Evolutionary conservation across 1,284 basidiomycete species (phyloP).

Genomic region (Farysia itapuensis): DNA sequence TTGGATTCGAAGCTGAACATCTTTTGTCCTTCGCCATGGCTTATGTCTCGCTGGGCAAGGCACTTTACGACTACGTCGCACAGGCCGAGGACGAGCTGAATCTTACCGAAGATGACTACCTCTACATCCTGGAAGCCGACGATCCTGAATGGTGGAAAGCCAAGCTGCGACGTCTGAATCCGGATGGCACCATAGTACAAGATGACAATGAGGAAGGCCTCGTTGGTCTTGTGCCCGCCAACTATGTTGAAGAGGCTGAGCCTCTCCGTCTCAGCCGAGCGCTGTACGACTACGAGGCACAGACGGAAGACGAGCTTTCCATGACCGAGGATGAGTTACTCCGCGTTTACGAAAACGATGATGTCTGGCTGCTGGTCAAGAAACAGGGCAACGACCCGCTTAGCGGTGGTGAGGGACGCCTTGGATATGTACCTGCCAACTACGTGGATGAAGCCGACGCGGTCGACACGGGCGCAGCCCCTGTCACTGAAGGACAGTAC

Average conservation of each 20-base stretch:
- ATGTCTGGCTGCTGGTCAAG: conserved; percentile 55
- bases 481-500: conserved; percentile 25
- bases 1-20: too few relatives aligned
- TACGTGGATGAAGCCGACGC: conserved; percentile 56
- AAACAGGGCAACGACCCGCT: conserved; percentile 49
- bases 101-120: conserved; percentile 52
- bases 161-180: conserved; percentile 39
- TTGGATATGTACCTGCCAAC: conserved; percentile 56
- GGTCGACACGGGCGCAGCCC: conserved; percentile 40
- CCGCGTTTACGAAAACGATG: conserved; percentile 52
- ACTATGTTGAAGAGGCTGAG: conserved; percentile 56
- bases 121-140: conserved; percentile 57
- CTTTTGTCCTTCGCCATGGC: too few relatives aligned
- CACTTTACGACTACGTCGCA: conserved; percentile 58
- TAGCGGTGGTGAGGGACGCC: conserved; percentile 38
- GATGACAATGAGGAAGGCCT: conserved; percentile 25
- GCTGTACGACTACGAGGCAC: conserved; percentile 54
- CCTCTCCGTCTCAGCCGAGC: conserved; percentile 53
- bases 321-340: conserved; percentile 54
- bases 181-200: conserved; percentile 25
- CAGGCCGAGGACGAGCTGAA: conserved; percentile 57
- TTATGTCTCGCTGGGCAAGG: conserved; percentile 55
- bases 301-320: conserved; percentile 54
- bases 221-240: conserved; percentile 56
- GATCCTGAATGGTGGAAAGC: conserved; percentile 59